Evolutionary conservation across 345 rosid genomes (phyloP).

Genomic region (Bretschneidera sinensis): DNA sequence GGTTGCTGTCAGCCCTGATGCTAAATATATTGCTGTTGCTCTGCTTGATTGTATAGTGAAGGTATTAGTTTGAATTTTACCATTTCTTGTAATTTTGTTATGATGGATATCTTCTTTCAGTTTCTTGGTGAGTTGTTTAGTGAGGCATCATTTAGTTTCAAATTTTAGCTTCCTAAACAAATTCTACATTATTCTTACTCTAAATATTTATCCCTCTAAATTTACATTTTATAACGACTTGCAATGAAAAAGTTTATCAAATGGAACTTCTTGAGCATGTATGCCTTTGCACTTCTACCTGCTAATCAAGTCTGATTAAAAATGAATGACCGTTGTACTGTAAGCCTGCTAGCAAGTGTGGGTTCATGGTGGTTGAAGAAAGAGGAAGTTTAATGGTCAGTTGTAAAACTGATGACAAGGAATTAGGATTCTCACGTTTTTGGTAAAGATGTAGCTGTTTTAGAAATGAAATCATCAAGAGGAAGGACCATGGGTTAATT

Average conservation of each 20-base stretch:
- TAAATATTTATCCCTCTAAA: not conserved
- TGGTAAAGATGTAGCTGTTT: not conserved
- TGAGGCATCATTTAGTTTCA: not conserved
- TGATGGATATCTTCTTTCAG: not conserved
- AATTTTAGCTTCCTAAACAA: too few relatives aligned
- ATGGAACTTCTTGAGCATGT: not conserved
- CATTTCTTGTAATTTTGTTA: not conserved
- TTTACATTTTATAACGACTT: not conserved
- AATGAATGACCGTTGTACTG: not conserved
- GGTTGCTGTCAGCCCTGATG: slow-evolving; percentile 84
- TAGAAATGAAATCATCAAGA: not conserved
- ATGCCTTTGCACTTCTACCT: too few relatives aligned
- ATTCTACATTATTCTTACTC: too few relatives aligned
- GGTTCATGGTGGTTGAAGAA: too few relatives aligned
- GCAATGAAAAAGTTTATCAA: not conserved
- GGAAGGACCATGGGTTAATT: not conserved
- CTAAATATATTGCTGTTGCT: slow-evolving; percentile 88
- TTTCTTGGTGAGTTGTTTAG: not conserved
- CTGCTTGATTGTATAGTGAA: slow-evolving; percentile 90
- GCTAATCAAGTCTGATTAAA: too few relatives aligned
- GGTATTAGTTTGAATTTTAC: slow-evolving; percentile 34
- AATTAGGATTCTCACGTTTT: too few relatives aligned
- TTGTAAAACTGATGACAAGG: too few relatives aligned
- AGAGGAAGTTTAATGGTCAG: too few relatives aligned
- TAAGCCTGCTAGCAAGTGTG: not conserved